These are phyloP conservation scores for Vigna hirtella DNA, from an alignment of 306 rosid genomes.

Conservation along the genomic window DNA sequence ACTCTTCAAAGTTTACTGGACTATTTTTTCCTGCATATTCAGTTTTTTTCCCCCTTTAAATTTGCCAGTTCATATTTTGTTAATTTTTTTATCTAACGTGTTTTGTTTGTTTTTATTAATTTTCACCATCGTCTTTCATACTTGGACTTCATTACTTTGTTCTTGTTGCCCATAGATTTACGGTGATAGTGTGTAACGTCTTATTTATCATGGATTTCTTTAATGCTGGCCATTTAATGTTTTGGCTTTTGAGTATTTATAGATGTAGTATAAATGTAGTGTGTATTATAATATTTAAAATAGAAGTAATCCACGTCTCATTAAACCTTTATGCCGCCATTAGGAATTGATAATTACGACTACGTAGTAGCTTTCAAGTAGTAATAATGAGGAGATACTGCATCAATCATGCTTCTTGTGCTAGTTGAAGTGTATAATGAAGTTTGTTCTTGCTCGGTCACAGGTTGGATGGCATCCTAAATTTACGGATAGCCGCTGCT, in stretches of 20 bases:
- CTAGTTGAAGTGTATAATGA: constrained; percentile 7
- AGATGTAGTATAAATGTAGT: background rate
- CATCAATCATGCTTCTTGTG: constrained; percentile 2
- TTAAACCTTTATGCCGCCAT: background rate
- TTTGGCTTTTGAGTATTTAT: background rate
- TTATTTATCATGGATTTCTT: constrained; percentile 2
- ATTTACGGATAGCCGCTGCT: constrained; percentile 66
- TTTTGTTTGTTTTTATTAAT: background rate
- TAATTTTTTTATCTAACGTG: background rate
- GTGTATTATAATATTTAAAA: background rate
- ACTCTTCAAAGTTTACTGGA: background rate
- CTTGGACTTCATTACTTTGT: background rate
- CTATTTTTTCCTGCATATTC: background rate
- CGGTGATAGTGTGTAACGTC: background rate
- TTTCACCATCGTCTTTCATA: background rate
- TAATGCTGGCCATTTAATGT: background rate
- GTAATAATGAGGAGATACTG: constrained; percentile 13
- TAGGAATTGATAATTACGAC: background rate
- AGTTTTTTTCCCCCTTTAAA: background rate
- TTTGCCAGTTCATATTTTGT: background rate
- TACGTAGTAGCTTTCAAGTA: background rate
- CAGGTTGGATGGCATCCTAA: constrained; percentile 81
- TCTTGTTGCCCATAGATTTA: background rate
- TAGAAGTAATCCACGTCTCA: background rate
- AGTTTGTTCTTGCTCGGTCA: constrained; percentile 5